Conservation (phyloP, 805 yeast species). For the Komagataella kurtzmanii region DNA sequence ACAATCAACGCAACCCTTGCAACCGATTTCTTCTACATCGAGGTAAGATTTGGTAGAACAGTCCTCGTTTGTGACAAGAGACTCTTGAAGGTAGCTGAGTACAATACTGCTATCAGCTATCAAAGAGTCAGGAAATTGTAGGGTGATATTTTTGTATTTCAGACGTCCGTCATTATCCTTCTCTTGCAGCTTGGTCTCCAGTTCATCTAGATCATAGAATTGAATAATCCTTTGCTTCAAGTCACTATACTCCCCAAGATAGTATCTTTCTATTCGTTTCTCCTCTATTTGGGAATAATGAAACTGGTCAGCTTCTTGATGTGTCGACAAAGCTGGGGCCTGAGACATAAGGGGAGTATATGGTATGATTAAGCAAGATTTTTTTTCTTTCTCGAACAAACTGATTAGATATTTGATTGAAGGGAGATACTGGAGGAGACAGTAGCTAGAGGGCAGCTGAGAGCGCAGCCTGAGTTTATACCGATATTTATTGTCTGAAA, state of each 20-base stretch:
- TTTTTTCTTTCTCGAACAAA: background rate
- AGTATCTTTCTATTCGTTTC: slow-evolving; percentile 11
- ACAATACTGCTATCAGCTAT: slow-evolving; percentile 71
- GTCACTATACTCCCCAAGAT: slow-evolving; percentile 13
- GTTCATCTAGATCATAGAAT: slow-evolving; percentile 36
- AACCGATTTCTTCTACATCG: slow-evolving; percentile 3
- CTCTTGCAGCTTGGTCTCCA: slow-evolving; percentile 10
- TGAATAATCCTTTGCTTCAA: slow-evolving; percentile 22
- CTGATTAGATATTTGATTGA: background rate
- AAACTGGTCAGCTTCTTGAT: slow-evolving; percentile 50
- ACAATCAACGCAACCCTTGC: slow-evolving; percentile 2
- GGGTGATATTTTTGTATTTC: slow-evolving; percentile 42
- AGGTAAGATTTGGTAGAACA: background rate
- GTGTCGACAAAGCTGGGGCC: slow-evolving; percentile 68
- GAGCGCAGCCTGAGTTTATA: too few relatives aligned
- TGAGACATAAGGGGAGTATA: slow-evolving; percentile 9
- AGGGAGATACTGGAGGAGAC: background rate
- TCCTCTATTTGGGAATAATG: slow-evolving; percentile 28
- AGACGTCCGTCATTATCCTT: slow-evolving; percentile 11
- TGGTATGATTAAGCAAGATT: background rate
- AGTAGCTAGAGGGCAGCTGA: too few relatives aligned
- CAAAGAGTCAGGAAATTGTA: slow-evolving; percentile 82
- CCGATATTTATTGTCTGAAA: too few relatives aligned
- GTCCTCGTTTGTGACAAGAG: slow-evolving; percentile 9
- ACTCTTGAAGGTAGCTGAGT: slow-evolving; percentile 35